A percentile compares a stretch with the other conserved stretches of the same genome.
Conservation (phyloP, 192 early-diverging fungal species). For the Umbelopsis sp. region DNA sequence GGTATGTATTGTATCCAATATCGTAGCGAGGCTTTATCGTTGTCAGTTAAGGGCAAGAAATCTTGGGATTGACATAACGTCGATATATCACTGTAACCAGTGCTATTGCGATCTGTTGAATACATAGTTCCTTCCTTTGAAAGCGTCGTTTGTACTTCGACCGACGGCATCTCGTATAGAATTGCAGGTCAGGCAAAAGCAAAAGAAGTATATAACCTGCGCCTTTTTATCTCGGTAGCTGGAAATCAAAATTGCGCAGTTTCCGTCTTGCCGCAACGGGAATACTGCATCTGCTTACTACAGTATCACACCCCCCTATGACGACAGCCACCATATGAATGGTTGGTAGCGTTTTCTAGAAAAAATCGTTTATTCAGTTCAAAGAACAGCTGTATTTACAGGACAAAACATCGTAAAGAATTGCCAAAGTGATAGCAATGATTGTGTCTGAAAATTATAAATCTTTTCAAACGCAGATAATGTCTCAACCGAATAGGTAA, state of each 20-base stretch:
- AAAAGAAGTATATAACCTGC: too few relatives aligned
- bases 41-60: not conserved
- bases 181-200: too few relatives aligned
- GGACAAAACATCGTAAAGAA: not conserved
- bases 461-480: not conserved
- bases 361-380: not conserved
- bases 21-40: not conserved
- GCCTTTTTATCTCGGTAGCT: too few relatives aligned
- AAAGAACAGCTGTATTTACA: conserved; percentile 18
- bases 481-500: too few relatives aligned
- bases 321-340: not conserved
- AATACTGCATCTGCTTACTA: too few relatives aligned
- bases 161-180: too few relatives aligned
- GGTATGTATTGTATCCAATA: conserved; percentile 10
- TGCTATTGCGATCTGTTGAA: not conserved
- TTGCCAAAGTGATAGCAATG: not conserved
- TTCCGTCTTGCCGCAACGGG: too few relatives aligned
- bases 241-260: too few relatives aligned
- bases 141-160: too few relatives aligned
- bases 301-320: too few relatives aligned
- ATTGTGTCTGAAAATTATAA: not conserved
- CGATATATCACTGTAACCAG: not conserved
- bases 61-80: not conserved
- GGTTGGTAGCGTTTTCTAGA: not conserved
- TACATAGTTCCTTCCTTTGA: not conserved